Base-by-base conservation (phyloP, 192 early-diverging fungal species). In the Geranomyces michiganensis region DNA sequence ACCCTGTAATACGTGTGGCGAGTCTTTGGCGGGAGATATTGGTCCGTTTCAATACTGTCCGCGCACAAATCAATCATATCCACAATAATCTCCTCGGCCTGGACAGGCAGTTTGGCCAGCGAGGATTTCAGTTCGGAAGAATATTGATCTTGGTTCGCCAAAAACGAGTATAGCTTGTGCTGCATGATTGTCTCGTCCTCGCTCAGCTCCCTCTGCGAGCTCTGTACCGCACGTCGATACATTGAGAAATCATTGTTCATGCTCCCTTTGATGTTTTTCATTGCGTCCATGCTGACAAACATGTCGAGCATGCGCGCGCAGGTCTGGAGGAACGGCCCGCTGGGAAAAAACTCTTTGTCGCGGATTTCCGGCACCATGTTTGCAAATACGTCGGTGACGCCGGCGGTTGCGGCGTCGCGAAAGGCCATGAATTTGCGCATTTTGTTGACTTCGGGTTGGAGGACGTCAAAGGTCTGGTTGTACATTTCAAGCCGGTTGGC, bases 161-260 rank as follows among this genome's bases (percentile, higher is more conserved):
- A 60, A 69, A 86, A 84, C 1, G 78, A 68, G 41, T 67, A 80
- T 22, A 86, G 64, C 24, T 73, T 64, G 36, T 77, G 72, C 26
- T 73, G 64, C 64, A 74, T 69, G 8, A 64, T 56, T 14, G 73
- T 72, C 33, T 85, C 68, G 12, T 67, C 72, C 31, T 72, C 70
- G 47, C 48, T 53, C 27, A 72, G 33, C 14, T 72, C 62, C 29
- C 62, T 19, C 12, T 55, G 22, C 19, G 70, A 55, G 32, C 70
- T 72, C 32, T 72, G 70, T 17, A 64, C 59, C 21, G 55, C 68
- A 72, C 82, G 47, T 62, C 77, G 79, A 60, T 74, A 85, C 74
- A 83, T 74, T n/a, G 84, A 85, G 43, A 86, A 79, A 63, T 86
- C 84, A 64, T 86, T 86, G 72, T 78, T 84, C 80, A 86, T 80